Evolutionary conservation across 2,329 filamentous ascomycete species (phyloP), one percentile per base, ranked within the genome.

Genomic region (Hymenoscyphus infarciens): DNA sequence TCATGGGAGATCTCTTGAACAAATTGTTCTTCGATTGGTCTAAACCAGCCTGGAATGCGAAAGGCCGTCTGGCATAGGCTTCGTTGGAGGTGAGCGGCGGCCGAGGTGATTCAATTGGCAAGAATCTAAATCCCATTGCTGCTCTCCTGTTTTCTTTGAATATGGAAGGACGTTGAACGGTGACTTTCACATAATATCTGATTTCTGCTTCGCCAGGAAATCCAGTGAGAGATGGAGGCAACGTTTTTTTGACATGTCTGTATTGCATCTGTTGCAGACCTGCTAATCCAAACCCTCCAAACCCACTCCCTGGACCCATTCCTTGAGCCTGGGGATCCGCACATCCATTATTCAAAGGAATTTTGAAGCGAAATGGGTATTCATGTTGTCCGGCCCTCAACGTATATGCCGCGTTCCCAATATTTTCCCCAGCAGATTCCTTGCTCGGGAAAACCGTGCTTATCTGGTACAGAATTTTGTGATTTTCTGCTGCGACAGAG

Each of bases 151-250:
- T 97, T 77, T 97, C 92, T 73, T 94, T 94, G 76, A 96, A 91
- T 63, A 97, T 82, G 15, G 90, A 88, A 0, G 92, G 92, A n/a
- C 92, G 83, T 71, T 92, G 91, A 5, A 98, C 87, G 0, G 95
- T 98, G n/a, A 90, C 92, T 75, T 99, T 99, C 73, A 98, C 83
- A 74, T 91, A 99, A 77, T 99, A 99, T 69, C 88, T 85, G 64
- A 98, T 93, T 76, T 97, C 92, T 25, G 93, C 94, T 75, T 93
- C 87, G 35, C 88, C 89, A 0, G 91, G 91, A 68, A 95, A 93
- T 2, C 91, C 92, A n/a, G 84, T 90, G 60, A 98, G 79, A 4
- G 92, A 96, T 0, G 95, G 95, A 5, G 95, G 95, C 11, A 99
- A 81, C 0, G 93, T 96, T 69, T 87, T 87, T 72, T 90, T 95